These are phyloP conservation scores for Fraxinus anomala DNA, from an alignment of 257 asterid genomes.

Conservation along the genomic window DNA sequence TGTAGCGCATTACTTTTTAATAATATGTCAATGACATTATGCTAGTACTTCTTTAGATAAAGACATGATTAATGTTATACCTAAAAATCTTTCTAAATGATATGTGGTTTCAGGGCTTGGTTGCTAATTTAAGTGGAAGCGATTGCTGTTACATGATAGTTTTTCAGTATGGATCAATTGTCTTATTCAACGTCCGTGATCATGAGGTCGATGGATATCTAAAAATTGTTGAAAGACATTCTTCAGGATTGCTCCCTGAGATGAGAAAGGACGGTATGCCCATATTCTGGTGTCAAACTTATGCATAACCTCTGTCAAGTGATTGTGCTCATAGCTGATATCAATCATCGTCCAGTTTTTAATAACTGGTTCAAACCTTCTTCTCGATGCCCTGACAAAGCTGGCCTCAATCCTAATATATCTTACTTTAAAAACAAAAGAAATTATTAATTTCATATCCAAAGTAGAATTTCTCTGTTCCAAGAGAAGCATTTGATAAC, in stretches of 20 bases:
- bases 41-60: background rate
- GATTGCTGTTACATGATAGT: conserved; percentile 84
- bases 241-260: conserved; percentile 90
- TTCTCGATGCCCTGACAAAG: background rate
- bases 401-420: background rate
- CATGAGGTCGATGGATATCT: conserved; percentile 84
- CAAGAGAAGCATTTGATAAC: background rate
- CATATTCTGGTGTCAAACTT: background rate
- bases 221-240: conserved; percentile 70
- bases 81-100: background rate
- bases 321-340: background rate
- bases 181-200: conserved; percentile 81
- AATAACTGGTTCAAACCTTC: background rate
- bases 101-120: conserved; percentile 51
- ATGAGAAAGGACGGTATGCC: conserved; percentile 90
- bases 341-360: background rate
- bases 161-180: conserved; percentile 94
- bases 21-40: background rate
- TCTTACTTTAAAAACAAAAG: background rate
- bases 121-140: conserved; percentile 63
- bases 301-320: background rate
- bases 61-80: background rate
- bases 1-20: background rate
- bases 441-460: conserved; percentile 10
- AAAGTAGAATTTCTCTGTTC: background rate